Evolutionary conservation across 768 basidiomycete genomes (phyloP).

Genomic region (Candolleomyces aberdarensis): DNA sequence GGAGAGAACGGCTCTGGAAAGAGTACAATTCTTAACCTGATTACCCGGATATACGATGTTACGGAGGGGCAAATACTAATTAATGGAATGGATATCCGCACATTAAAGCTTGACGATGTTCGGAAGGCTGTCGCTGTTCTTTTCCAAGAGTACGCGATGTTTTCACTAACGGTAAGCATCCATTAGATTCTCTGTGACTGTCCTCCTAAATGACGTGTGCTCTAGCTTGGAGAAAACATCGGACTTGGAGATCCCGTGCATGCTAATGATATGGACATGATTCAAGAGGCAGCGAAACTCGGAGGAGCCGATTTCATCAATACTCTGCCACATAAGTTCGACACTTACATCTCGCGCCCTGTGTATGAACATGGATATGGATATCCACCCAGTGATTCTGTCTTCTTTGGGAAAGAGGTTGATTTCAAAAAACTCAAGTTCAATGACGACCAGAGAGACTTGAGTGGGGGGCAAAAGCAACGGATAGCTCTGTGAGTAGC

Average conservation of each 20-base stretch:
- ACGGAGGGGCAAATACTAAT: slow-evolving; percentile 66
- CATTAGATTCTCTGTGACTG: not conserved
- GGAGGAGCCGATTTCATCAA: slow-evolving; percentile 68
- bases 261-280: slow-evolving; percentile 47
- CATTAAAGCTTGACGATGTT: slow-evolving; percentile 57
- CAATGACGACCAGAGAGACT: not conserved
- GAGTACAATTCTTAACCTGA: slow-evolving; percentile 75
- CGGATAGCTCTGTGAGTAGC: slow-evolving; percentile 63
- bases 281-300: slow-evolving; percentile 62
- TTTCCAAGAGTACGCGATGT: slow-evolving; percentile 80
- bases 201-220: not conserved
- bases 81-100: slow-evolving; percentile 60
- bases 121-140: slow-evolving; percentile 66
- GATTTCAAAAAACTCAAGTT: not conserved
- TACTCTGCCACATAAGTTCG: not conserved
- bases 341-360: not conserved
- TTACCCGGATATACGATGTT: slow-evolving; percentile 67
- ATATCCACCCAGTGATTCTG: not conserved
- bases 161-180: slow-evolving; percentile 65
- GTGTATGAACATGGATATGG: not conserved
- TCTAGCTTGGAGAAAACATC: slow-evolving; percentile 75
- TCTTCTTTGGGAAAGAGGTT: not conserved
- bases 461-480: slow-evolving; percentile 66
- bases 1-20: slow-evolving; percentile 81
- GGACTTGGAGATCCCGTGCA: slow-evolving; percentile 64